phyloP scores from a whole-genome alignment of 257 asterid genomes.

The Catharanthus roseus region DNA sequence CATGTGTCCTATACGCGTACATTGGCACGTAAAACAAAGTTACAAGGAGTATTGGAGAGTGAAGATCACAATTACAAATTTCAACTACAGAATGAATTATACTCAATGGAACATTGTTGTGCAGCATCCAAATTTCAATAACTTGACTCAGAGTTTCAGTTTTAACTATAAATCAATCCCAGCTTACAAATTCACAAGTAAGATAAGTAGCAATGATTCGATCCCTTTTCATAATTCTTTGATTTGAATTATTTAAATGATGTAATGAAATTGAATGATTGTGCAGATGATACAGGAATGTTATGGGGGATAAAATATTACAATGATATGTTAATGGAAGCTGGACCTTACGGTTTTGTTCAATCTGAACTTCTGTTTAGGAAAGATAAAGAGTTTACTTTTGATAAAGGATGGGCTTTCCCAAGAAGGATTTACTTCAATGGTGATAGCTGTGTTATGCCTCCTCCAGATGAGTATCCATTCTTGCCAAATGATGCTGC shows the following conservation, averaged over 20 bases:
- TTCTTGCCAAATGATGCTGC: constrained; percentile 29
- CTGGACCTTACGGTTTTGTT: constrained; percentile 40
- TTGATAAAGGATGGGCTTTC: constrained; percentile 54
- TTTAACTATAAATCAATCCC: constrained; percentile 35
- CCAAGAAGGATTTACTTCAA: constrained; percentile 44
- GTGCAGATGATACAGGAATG: constrained; percentile 47
- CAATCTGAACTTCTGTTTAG: constrained; percentile 43
- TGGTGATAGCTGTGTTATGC: constrained; percentile 49
- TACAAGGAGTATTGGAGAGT: constrained; percentile 48
- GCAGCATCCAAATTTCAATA: constrained; percentile 44
- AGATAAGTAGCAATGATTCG: no score
- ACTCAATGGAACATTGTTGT: constrained; percentile 43
- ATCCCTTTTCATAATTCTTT: background rate
- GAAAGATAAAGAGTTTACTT: constrained; percentile 39
- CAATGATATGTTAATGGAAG: constrained; percentile 40
- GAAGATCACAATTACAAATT: constrained; percentile 36
- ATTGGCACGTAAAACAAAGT: constrained; percentile 46
- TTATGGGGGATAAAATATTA: constrained; percentile 40
- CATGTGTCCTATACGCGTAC: constrained; percentile 49
- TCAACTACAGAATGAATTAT: constrained; percentile 41
- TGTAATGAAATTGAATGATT: background rate
- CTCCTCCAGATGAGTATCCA: constrained; percentile 41
- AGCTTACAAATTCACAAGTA: constrained; percentile 33
- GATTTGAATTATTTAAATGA: background rate
- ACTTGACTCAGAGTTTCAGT: constrained; percentile 38